Conservation (phyloP, 768 basidiomycete species). For the Suillus decipiens region DNA sequence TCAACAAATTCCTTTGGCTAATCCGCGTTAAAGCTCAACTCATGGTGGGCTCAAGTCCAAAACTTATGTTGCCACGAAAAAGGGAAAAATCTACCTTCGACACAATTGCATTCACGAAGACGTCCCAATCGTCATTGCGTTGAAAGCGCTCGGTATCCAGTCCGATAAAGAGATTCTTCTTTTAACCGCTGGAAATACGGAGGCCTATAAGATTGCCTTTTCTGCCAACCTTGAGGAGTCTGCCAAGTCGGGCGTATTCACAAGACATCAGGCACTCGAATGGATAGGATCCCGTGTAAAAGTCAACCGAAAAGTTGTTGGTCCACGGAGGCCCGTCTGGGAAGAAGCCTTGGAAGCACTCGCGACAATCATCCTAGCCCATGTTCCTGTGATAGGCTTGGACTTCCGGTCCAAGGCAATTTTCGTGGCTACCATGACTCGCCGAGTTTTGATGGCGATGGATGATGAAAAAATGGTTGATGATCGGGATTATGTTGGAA, state of each 20-base stretch:
- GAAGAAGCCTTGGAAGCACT: slow-evolving; percentile 96
- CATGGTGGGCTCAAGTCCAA: slow-evolving; percentile 92
- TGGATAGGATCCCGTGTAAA: slow-evolving; percentile 95
- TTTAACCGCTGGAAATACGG: slow-evolving; percentile 89
- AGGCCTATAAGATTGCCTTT: slow-evolving; percentile 84
- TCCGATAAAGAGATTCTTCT: slow-evolving; percentile 98
- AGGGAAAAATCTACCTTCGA: slow-evolving; percentile 91
- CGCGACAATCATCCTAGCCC: slow-evolving; percentile 96
- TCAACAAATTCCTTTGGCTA: slow-evolving; percentile 12
- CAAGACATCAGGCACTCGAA: slow-evolving; percentile 90
- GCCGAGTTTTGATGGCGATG: slow-evolving; percentile 95
- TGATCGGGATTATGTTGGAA: slow-evolving; percentile 98
- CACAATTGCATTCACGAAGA: slow-evolving; percentile 98
- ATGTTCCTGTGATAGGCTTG: slow-evolving; percentile 87
- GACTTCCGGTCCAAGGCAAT: slow-evolving; percentile 94
- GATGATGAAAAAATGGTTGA: slow-evolving; percentile 97
- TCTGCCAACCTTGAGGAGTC: slow-evolving; percentile 93
- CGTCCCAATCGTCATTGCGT: slow-evolving; percentile 92
- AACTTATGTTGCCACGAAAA: slow-evolving; percentile 95
- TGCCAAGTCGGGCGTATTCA: slow-evolving; percentile 87
- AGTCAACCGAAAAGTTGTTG: slow-evolving; percentile 75
- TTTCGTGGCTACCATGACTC: slow-evolving; percentile 96
- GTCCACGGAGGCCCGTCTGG: slow-evolving; percentile 83
- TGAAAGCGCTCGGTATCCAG: slow-evolving; percentile 95
- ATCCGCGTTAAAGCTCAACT: slow-evolving; percentile 56